Evolutionary conservation across 108 stramenopile species (phyloP), one percentile per base, ranked within the genome.

Genomic region (Cylindrotheca fusiformis): DNA sequence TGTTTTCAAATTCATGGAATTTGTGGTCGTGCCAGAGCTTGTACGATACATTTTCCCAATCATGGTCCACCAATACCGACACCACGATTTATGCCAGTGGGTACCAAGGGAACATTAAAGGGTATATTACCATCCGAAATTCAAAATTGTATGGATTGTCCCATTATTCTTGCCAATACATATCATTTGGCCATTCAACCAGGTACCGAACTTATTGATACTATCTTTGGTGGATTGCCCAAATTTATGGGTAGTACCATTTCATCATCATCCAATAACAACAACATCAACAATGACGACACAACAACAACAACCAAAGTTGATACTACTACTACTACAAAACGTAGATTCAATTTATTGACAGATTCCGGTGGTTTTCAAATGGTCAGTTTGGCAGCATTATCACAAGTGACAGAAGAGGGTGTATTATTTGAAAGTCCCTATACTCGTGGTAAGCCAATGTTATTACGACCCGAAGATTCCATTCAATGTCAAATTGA

Each of bases 71-170:
- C 81, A 1, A 92, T 99, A 24, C 62, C 74, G 14, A 97, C 97
- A 25, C 98, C 98, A 2, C 86, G 97, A 19, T 99, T 99, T 88
- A 97, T 97, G 98, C 98, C 98, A 0, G 98, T 99, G n/a, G 98
- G 98, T 12, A 99, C 98, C 47, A 97, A 97, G 67, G 98, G 96
- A 45, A 91, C 94, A 12, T 75, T 99, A 54, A 99, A 99, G 57
- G 95, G 93, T 33, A 52, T 97, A 19, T 63, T 91, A 1, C 63
- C 91, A 3, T 51, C 71, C 29, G 96, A 99, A 56, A 76, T 99
- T 46, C 33, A 69, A 3, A 68, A 78, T 6, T n/a, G n/a, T n/a
- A 59, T 94, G 51, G 58, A 84, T 45, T 86, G 86, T 71, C 87
- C 77, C 44, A 97, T 98, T 23, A 92, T 96, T 62, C 71, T 99